phyloP scores from a whole-genome alignment of 129 eudicot species.

The Chrysanthemum makinoi region DNA sequence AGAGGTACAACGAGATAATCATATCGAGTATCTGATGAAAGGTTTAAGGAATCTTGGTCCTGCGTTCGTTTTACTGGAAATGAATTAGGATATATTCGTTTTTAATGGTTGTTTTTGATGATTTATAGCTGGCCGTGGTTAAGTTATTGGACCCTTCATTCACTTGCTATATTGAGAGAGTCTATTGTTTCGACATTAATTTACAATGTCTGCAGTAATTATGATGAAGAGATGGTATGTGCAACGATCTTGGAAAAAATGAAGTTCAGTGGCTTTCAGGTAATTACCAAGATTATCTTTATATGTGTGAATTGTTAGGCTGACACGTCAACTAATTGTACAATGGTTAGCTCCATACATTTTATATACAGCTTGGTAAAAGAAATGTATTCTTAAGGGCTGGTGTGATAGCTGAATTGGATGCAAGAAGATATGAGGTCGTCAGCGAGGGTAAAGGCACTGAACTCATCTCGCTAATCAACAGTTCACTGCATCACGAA shows the following conservation, averaged over 20 bases:
- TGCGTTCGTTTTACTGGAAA: constrained; percentile 57
- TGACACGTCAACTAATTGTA: not conserved
- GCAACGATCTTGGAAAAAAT: constrained; percentile 78
- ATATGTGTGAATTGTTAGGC: constrained; percentile 1
- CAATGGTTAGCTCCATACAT: constrained; percentile 9
- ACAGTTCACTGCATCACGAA: constrained; percentile 50
- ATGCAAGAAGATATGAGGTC: constrained; percentile 88
- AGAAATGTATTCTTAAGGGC: constrained; percentile 94
- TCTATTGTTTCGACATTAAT: constrained; percentile 31
- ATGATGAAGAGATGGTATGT: constrained; percentile 81
- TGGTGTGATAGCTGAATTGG: constrained; percentile 98
- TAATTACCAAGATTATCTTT: constrained; percentile 25
- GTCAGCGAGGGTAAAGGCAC: constrained; percentile 56
- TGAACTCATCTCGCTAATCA: constrained; percentile 76
- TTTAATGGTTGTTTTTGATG: not conserved
- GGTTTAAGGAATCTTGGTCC: constrained; percentile 70
- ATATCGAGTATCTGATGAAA: constrained; percentile 62
- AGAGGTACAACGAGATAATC: constrained; percentile 67
- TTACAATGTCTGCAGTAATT: constrained; percentile 35
- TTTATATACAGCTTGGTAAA: constrained; percentile 70
- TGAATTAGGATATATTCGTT: not conserved
- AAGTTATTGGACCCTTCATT: constrained; percentile 95
- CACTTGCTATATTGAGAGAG: constrained; percentile 80
- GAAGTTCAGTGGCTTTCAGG: constrained; percentile 92
- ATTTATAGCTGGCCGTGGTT: constrained; percentile 88